Base-by-base conservation (phyloP, 2,329 filamentous ascomycete genomes). In the Fusarium burgessii region DNA sequence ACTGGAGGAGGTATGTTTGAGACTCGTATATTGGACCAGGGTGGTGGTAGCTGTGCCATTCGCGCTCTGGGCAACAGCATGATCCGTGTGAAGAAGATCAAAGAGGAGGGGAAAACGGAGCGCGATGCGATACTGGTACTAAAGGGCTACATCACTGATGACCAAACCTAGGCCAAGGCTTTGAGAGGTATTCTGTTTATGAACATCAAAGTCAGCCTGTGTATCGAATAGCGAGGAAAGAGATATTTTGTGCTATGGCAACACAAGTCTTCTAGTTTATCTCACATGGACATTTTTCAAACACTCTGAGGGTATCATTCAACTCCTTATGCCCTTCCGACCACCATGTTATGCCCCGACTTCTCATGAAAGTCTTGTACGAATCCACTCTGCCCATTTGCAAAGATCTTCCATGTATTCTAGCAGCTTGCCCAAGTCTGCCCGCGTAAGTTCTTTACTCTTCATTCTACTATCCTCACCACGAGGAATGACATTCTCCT, bases 301-400 rank as follows among this genome's bases (percentile, higher is more conserved):
- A 45, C 62, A 62, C 51, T 72, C 54, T 50, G 43, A 66, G 72
- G 72, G 76, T 77, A 77, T 77, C 72, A 75, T 74, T 65, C 33
- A 67, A 70, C 56, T 74, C 56, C 52, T 49, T 51, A 27, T 65
- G 55, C 49, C 35, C 47, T 45, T 41, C 20, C 15, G 42, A 50
- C 43, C 41, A 50, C 36, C 33, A 25, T 20, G 15, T 52, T 29
- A 35, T 27, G 17, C 23, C 11, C n/a, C 9, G 29, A 12, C 29
- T 17, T 29, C 52, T 68, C 66, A 78, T n/a, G 64, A 71, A 51
- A 82, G 65, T 18, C 82, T 77, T 41, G 77, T 81, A 62, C 85
- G 80, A 41, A 88, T 84, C 84, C 85, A 88, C 74, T 88, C 85
- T 33, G 82, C 83, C 86, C 86, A 88, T 66, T 83, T 80, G 64